Evolutionary conservation across 2,329 filamentous ascomycete genomes (phyloP).

Genomic region (Monilinia fructicola): DNA sequence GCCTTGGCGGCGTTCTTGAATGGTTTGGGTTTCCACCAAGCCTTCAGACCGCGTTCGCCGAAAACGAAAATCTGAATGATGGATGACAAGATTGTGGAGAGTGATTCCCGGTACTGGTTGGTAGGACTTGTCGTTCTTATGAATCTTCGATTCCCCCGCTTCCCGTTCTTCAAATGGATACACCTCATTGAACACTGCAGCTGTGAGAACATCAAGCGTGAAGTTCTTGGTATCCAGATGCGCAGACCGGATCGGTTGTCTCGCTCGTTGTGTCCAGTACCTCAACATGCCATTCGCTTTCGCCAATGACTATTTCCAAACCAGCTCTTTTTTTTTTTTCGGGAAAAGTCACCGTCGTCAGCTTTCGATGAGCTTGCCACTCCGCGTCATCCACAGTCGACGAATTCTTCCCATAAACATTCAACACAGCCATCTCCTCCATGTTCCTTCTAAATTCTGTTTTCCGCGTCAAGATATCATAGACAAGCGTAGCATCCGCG

Average conservation of each 20-base stretch:
- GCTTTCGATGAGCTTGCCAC: slow-evolving; percentile 10
- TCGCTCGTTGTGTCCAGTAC: neutral
- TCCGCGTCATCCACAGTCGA: neutral
- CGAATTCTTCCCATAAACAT: slow-evolving; percentile 9
- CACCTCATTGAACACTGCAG: slow-evolving; percentile 16
- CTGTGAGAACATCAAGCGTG: slow-evolving; percentile 14
- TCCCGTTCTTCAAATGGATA: slow-evolving; percentile 10
- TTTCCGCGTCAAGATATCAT: neutral
- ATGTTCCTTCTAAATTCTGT: slow-evolving; percentile 1
- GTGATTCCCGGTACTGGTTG: slow-evolving; percentile 11
- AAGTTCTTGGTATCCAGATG: neutral
- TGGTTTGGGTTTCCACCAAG: slow-evolving; percentile 3
- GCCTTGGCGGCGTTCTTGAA: slow-evolving; percentile 3
- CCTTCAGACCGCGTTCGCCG: slow-evolving; percentile 5
- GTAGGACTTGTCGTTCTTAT: neutral
- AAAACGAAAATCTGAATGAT: slow-evolving; percentile 1
- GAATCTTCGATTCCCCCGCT: neutral
- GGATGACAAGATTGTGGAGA: slow-evolving; percentile 8
- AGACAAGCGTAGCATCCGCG: neutral
- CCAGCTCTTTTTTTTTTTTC: slow-evolving; percentile 11
- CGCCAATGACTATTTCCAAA: slow-evolving; percentile 6
- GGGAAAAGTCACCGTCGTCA: slow-evolving; percentile 12
- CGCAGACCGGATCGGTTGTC: slow-evolving; percentile 4
- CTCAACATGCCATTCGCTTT: slow-evolving; percentile 6
- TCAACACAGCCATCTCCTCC: slow-evolving; percentile 17